Percentiles rank a stretch among this genome's conserved stretches.
These are phyloP conservation scores for Juncus inflexus DNA, from an alignment of 176 grass and related monocot species.

Conservation along the genomic window DNA sequence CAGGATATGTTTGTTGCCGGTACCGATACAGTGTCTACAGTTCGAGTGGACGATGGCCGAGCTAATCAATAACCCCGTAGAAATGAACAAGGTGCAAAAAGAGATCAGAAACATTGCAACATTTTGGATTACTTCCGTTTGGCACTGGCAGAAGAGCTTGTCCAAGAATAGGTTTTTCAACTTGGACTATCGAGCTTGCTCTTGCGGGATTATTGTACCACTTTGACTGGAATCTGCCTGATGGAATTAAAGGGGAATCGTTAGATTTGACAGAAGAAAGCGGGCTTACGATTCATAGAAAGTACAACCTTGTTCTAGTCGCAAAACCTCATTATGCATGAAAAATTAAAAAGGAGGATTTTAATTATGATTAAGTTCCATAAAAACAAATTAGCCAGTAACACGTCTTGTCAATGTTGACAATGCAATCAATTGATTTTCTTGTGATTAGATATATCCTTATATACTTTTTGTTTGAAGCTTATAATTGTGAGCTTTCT, in stretches of 20 bases:
- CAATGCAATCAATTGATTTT: no score
- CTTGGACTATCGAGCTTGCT: background rate
- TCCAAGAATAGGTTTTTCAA: constrained; percentile 34
- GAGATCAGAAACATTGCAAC: constrained; percentile 33
- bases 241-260: background rate
- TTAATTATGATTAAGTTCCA: no score
- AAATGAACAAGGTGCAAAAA: constrained; percentile 23
- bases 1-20: constrained; percentile 31
- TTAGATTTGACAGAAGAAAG: constrained; percentile 33
- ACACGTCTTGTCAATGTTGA: no score
- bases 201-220: constrained; percentile 18
- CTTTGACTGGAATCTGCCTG: constrained; percentile 19
- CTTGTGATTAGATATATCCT: no score
- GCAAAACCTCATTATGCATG: constrained; percentile 23
- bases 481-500: background rate
- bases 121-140: constrained; percentile 48
- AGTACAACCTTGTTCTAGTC: constrained; percentile 12
- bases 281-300: constrained; percentile 23
- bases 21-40: constrained; percentile 14
- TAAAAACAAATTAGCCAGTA: no score
- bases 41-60: constrained; percentile 26
- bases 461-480: no score
- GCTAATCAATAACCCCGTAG: constrained; percentile 8
- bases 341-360: background rate
- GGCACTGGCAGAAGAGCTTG: constrained; percentile 51